phyloP scores from a whole-genome alignment of 177 flowering plant genomes.

The Vitis hybrid region DNA sequence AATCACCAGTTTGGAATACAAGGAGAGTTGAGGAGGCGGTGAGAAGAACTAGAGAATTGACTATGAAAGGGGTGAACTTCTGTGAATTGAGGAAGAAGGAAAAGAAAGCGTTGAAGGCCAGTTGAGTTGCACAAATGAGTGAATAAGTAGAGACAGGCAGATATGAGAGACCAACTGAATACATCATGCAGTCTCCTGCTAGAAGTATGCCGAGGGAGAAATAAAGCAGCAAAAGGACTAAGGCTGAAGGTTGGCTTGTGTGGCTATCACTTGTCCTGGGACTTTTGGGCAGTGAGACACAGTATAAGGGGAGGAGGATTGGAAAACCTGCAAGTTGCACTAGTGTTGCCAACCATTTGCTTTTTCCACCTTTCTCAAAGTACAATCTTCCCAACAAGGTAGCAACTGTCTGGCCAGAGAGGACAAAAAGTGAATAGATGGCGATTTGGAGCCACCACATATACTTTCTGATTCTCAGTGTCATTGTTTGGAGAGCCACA shows the following conservation, averaged over 20 bases:
- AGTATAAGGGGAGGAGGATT: slow-evolving; percentile 32
- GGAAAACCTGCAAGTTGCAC: slow-evolving; percentile 39
- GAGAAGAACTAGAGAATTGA: slow-evolving; percentile 39
- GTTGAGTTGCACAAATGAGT: slow-evolving; percentile 32
- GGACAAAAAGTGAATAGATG: slow-evolving; percentile 25
- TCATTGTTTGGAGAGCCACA: neutral
- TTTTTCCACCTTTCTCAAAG: slow-evolving; percentile 46
- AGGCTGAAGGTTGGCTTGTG: neutral
- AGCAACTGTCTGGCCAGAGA: slow-evolving; percentile 34
- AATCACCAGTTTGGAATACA: slow-evolving; percentile 8
- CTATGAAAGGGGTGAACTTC: slow-evolving; percentile 33
- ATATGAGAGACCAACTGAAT: slow-evolving; percentile 31
- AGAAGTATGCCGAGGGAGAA: slow-evolving; percentile 29
- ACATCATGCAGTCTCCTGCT: slow-evolving; percentile 20
- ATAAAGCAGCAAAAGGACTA: slow-evolving; percentile 19
- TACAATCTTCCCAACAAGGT: slow-evolving; percentile 43
- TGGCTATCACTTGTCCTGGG: neutral
- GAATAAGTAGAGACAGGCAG: slow-evolving; percentile 45
- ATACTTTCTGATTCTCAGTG: slow-evolving; percentile 1
- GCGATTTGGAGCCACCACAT: slow-evolving; percentile 32
- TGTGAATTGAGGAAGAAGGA: slow-evolving; percentile 39
- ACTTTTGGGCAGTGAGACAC: slow-evolving; percentile 1
- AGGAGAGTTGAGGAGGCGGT: slow-evolving; percentile 33
- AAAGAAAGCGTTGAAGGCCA: slow-evolving; percentile 44
- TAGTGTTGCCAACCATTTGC: slow-evolving; percentile 47